phyloP scores from a whole-genome alignment of 2,329 filamentous ascomycete species.

The Neocatenulostroma microsporum region DNA sequence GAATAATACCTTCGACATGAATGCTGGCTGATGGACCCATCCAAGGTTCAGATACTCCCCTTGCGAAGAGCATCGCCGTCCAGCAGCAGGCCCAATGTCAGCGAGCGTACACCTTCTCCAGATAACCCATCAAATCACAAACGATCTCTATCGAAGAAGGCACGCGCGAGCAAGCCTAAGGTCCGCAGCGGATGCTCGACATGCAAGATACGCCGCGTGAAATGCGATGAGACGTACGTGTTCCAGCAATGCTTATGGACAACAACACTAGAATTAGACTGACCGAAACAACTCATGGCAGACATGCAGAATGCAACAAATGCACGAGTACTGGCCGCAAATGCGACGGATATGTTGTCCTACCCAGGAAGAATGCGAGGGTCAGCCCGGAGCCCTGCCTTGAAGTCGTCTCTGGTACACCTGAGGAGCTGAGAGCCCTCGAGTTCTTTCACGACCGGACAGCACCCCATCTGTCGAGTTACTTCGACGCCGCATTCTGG shows the following conservation, averaged over 20 bases:
- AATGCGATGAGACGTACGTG: constrained; percentile 5
- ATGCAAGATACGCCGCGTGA: constrained; percentile 7
- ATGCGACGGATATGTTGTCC: constrained; percentile 15
- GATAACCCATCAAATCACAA: too few species aligned
- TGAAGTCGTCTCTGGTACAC: constrained; percentile 1
- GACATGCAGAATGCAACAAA: constrained; percentile 9
- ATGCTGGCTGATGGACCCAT: too few species aligned
- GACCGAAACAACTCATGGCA: not conserved
- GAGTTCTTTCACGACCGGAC: constrained; percentile 22
- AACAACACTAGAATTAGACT: not conserved
- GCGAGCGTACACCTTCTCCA: too few species aligned
- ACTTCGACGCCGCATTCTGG: constrained; percentile 23
- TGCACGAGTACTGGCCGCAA: constrained; percentile 14
- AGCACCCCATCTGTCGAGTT: constrained; percentile 15
- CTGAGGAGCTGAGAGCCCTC: constrained; percentile 11
- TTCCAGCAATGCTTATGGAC: too few species aligned
- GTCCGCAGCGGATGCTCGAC: constrained; percentile 6
- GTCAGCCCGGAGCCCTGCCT: constrained; percentile 1
- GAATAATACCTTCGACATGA: too few species aligned
- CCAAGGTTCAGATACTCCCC: too few species aligned
- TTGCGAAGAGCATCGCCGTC: too few species aligned
- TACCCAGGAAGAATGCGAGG: constrained; percentile 7
- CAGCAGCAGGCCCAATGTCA: too few species aligned
- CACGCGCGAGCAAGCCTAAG: constrained; percentile 9
- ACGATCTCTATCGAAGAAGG: constrained; percentile 1